Conservation (phyloP, 139 green algal genomes). For the Edaphochlamys debaryana region DNA sequence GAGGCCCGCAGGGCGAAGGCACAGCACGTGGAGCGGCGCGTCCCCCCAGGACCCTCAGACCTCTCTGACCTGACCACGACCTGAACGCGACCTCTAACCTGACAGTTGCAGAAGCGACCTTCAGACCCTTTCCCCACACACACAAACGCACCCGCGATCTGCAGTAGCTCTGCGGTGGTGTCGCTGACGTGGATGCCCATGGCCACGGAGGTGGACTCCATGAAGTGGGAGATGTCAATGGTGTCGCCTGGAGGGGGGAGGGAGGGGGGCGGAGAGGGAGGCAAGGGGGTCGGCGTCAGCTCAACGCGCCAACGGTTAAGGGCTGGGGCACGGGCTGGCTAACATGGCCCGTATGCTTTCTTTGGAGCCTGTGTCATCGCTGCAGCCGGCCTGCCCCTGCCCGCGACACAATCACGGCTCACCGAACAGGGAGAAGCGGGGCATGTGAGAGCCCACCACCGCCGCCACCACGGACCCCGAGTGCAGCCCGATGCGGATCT, state of each 20-base stretch:
- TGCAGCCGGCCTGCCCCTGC: no score
- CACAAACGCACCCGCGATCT: slow-evolving; percentile 7
- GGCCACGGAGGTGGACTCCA: slow-evolving; percentile 29
- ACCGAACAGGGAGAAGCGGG: slow-evolving; percentile 33
- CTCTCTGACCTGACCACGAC: no score
- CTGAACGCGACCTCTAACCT: no score
- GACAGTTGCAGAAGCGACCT: no score
- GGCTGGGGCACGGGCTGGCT: no score
- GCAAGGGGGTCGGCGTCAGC: no score
- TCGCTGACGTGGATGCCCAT: slow-evolving; percentile 26
- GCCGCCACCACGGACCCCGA: slow-evolving; percentile 24
- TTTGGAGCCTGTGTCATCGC: no score
- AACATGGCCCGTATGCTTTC: no score
- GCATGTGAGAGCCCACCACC: slow-evolving; percentile 5
- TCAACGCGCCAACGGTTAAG: no score
- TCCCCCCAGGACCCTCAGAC: no score
- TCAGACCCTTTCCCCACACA: no score
- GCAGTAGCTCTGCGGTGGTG: slow-evolving; percentile 26
- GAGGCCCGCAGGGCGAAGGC: background rate
- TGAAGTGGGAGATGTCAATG: slow-evolving; percentile 29
- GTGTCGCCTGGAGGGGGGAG: slow-evolving; percentile 17
- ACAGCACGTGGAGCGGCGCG: background rate
- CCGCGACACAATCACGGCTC: no score
- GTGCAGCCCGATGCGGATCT: background rate
- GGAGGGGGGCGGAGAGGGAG: background rate